Evolutionary conservation across 257 asterid species (phyloP).

Genomic region (Solanum clarkiae): DNA sequence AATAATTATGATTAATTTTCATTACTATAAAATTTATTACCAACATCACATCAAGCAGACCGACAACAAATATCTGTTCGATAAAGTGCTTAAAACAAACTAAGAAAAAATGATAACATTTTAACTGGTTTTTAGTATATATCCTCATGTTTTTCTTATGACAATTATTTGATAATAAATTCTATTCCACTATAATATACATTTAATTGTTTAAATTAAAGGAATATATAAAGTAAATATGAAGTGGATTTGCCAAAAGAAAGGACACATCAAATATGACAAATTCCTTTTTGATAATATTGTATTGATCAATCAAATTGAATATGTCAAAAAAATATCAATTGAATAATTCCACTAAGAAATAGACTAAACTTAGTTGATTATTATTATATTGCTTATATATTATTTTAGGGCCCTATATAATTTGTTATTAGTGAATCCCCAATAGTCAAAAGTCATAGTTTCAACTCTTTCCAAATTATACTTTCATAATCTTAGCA

Average conservation of each 20-base stretch:
- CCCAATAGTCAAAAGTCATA: neutral
- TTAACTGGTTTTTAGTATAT: neutral
- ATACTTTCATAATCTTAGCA: neutral
- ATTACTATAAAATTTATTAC: neutral
- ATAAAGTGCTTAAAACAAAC: neutral
- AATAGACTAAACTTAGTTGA: neutral
- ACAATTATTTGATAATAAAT: neutral
- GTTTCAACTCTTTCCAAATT: neutral
- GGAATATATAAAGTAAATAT: neutral
- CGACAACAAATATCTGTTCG: neutral
- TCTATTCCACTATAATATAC: neutral
- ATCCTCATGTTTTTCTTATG: neutral
- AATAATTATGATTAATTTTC: neutral
- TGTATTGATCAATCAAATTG: neutral
- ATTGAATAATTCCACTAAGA: neutral
- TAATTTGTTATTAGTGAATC: neutral
- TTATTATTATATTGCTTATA: neutral
- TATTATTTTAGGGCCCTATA: neutral
- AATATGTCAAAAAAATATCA: neutral
- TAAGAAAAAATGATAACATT: neutral
- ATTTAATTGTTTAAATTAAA: neutral
- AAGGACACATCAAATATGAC: neutral
- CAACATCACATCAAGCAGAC: neutral
- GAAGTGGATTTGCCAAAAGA: neutral
- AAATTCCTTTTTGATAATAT: neutral